Conservation (phyloP, 2,329 filamentous ascomycete genomes). For the Xylariaceae sp. region DNA sequence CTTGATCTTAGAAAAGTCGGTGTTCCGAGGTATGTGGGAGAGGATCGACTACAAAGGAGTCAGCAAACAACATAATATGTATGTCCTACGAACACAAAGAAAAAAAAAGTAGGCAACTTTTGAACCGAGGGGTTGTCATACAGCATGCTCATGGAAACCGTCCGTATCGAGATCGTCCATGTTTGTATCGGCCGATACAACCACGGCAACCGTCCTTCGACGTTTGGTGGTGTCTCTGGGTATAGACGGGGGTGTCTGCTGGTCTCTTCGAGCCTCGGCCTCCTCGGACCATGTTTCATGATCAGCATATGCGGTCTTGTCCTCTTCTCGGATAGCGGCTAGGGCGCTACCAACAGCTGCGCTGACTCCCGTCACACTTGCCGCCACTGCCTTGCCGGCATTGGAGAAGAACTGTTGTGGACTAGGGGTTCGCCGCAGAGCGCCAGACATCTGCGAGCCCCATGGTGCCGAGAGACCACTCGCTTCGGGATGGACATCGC, state of each 20-base stretch:
- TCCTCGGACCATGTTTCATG: conserved; percentile 93
- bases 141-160: conserved; percentile 75
- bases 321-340: conserved; percentile 81
- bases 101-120: not conserved
- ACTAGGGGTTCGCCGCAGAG: conserved; percentile 78
- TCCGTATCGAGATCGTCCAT: conserved; percentile 61
- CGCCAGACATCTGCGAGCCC: conserved; percentile 78
- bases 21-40: conserved; percentile 80
- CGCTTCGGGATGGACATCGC: conserved; percentile 38
- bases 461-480: conserved; percentile 56
- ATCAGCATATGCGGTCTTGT: conserved; percentile 77
- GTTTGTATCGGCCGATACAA: conserved; percentile 77
- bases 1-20: conserved; percentile 72
- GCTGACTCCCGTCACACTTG: conserved; percentile 80
- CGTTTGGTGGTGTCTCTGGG: conserved; percentile 46
- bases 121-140: conserved; percentile 50
- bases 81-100: no score
- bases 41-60: conserved; percentile 68
- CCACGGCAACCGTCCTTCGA: conserved; percentile 81
- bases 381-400: conserved; percentile 78
- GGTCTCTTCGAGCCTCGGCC: conserved; percentile 67
- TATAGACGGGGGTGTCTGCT: conserved; percentile 39
- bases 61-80: conserved; percentile 15
- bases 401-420: conserved; percentile 87
- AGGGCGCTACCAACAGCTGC: conserved; percentile 81